These are phyloP conservation scores for Jamesozyma jinghongensis DNA, from an alignment of 805 yeast species.

Conservation along the genomic window DNA sequence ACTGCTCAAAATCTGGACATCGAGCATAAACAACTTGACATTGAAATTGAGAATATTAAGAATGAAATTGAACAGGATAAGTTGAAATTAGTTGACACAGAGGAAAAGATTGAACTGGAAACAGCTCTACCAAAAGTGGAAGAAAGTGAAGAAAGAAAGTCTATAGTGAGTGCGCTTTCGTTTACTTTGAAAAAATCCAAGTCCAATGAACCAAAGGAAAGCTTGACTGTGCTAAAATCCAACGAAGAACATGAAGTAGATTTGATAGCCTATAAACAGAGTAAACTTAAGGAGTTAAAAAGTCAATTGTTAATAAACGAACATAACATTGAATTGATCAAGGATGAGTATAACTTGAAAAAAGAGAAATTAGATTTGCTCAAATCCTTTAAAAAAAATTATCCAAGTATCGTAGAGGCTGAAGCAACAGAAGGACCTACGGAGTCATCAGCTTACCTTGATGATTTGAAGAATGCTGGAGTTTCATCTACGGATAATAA, in stretches of 20 bases:
- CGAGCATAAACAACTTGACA: constrained; percentile 19
- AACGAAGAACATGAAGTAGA: constrained; percentile 25
- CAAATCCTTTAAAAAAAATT: neutral
- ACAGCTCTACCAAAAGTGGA: constrained; percentile 11
- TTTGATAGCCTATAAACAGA: constrained; percentile 12
- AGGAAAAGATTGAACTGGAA: constrained; percentile 19
- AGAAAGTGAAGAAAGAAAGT: constrained; percentile 6
- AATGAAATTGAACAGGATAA: constrained; percentile 34
- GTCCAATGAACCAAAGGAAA: constrained; percentile 14
- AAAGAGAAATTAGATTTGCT: constrained; percentile 23
- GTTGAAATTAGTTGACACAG: constrained; percentile 24
- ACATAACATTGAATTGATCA: constrained; percentile 28
- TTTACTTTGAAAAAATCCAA: too few relatives aligned
- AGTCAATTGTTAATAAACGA: constrained; percentile 29
- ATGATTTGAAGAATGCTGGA: neutral
- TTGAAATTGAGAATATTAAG: constrained; percentile 30
- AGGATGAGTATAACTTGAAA: constrained; percentile 29
- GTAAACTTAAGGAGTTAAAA: constrained; percentile 27
- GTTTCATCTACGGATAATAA: neutral
- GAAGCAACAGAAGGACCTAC: constrained; percentile 1
- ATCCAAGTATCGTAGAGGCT: neutral
- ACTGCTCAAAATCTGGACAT: constrained; percentile 6
- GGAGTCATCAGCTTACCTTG: constrained; percentile 1
- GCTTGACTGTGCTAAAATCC: constrained; percentile 23
- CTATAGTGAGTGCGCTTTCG: constrained; percentile 15